Conservation (phyloP, 2,329 filamentous ascomycete species). For the Eutypella sp. region DNA sequence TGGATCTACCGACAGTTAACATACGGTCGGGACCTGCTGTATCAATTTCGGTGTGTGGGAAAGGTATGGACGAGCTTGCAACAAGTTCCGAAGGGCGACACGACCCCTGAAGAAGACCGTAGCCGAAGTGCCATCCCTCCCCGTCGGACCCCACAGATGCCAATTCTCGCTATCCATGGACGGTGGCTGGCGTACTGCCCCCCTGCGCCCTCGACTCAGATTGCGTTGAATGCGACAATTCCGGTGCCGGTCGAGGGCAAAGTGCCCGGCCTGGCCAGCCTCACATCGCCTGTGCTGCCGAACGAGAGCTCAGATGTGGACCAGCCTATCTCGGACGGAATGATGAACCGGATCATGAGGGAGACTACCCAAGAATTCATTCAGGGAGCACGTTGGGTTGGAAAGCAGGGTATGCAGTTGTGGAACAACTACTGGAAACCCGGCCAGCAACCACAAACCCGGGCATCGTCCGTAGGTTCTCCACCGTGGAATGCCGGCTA, state of each 20-base stretch:
- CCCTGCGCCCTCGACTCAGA: constrained; percentile 64
- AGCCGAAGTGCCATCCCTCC: constrained; percentile 31
- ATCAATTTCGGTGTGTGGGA: constrained; percentile 62
- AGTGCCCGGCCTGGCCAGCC: constrained; percentile 51
- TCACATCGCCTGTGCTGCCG: constrained; percentile 66
- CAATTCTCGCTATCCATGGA: constrained; percentile 64
- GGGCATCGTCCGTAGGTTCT: constrained; percentile 38
- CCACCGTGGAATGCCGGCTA: constrained; percentile 44
- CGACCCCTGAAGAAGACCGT: constrained; percentile 41
- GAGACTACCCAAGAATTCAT: constrained; percentile 76
- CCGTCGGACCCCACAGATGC: constrained; percentile 47
- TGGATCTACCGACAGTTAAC: constrained; percentile 64
- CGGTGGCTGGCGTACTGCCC: constrained; percentile 77
- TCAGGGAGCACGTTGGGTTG: constrained; percentile 68
- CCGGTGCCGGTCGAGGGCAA: constrained; percentile 51
- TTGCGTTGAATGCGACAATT: constrained; percentile 63
- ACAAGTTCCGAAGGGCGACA: constrained; percentile 46
- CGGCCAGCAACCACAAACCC: constrained; percentile 38
- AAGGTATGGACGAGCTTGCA: constrained; percentile 92
- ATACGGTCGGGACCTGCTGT: constrained; percentile 35
- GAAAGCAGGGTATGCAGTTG: constrained; percentile 70
- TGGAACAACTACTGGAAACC: constrained; percentile 78
- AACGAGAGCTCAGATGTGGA: constrained; percentile 63
- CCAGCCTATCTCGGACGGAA: constrained; percentile 64
- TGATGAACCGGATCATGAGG: constrained; percentile 72